Base-by-base conservation (phyloP, 805 yeast genomes). In the Cephaloascus fragrans region DNA sequence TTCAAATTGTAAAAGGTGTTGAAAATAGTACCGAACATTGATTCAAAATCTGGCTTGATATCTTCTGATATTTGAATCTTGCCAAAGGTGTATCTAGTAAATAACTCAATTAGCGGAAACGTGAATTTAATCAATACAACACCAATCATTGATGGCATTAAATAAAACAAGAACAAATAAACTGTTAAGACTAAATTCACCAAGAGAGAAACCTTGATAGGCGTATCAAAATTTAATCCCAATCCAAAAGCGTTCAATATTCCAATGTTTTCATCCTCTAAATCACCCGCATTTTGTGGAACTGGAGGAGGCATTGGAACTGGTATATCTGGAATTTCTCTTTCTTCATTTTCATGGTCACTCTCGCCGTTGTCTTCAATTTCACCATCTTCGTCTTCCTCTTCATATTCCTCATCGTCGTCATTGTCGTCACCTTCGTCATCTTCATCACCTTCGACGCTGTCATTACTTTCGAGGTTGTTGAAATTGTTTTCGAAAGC, bases 61-160 rank as follows among this genome's bases (percentile, higher is more conserved):
- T 6, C 6, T 8, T 6, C 12, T 23, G 28, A 23, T n/a, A n/a
- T n/a, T n/a, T n/a, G n/a, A n/a, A n/a, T n/a, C 12, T 23, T 41
- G 19, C 49, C 47, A 32, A 39, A 23, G 12, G 28, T 12, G 12
- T 23, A 23, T 23, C 28, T 23, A 12, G 12, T 8, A 12, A 6
- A 23, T 12, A 23, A 23, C 12, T 23, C 28, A 23, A 23, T 12
- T 12, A 23, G 10, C 12, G 28, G 28, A 23, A 23, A 23, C 6
- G 28, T 23, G 12, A 23, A 8, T 23, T 23, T 23, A 12, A 23
- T 23, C 28, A 23, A 23, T 6, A 12, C 28, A 23, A 23, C 28
- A 8, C 81, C 82, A 3, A 71, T 35, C 34, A 66, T 47, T 4
- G 73, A 67, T 9, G 83, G 81, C 3, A 73, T 43, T 15, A 69